Base-by-base conservation (phyloP, 2,329 filamentous ascomycete genomes). In the Aspergillus bombycis region DNA sequence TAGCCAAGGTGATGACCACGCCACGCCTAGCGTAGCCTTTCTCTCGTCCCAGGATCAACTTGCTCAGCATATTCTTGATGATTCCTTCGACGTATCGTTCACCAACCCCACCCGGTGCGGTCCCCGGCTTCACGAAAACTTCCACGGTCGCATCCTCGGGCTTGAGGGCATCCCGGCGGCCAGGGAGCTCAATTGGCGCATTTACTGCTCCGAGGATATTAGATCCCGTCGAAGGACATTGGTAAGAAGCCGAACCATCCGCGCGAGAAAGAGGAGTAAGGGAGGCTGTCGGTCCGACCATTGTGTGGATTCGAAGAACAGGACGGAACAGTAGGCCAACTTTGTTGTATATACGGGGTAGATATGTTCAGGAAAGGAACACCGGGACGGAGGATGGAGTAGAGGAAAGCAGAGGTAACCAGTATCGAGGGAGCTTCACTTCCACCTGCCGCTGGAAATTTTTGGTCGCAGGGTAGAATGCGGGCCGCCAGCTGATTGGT, bases 81-180 rank as follows among this genome's bases (percentile, higher is more conserved):
- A 81, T 75, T 4, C 74, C 88, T 80, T 97, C 94, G 28, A 96
- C 87, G 78, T 96, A 92, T 70, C 93, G 86, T 78, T 94, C 91
- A 66, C 89, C 86, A 21, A 91, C 90, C 89, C 93, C 91, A 82
- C 91, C 93, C 53, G 95, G 89, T 19, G 94, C 94, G 67, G 90
- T 89, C 41, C 91, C 90, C 56, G 94, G 94, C 76, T 95, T 88
- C 68, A 99, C 87, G 75, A 94, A 89, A 62, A 99, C 92, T 79
- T 98, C 95, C 68, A 99, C 84, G 57, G 90, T 88, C 32, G 94
- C 93, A 81, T 97, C 93, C 78, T 96, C 94, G 9, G 95, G 91
- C 69, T 95, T 88, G 77, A 98, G 93, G 28, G 78, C 74, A 75
- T 99, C 94, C 72, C 92, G 88, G 72, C 94, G 88, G 70, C 89